phyloP scores from a whole-genome alignment of 352 stramenopile genomes.

The Globisporangium heterothallicum region DNA sequence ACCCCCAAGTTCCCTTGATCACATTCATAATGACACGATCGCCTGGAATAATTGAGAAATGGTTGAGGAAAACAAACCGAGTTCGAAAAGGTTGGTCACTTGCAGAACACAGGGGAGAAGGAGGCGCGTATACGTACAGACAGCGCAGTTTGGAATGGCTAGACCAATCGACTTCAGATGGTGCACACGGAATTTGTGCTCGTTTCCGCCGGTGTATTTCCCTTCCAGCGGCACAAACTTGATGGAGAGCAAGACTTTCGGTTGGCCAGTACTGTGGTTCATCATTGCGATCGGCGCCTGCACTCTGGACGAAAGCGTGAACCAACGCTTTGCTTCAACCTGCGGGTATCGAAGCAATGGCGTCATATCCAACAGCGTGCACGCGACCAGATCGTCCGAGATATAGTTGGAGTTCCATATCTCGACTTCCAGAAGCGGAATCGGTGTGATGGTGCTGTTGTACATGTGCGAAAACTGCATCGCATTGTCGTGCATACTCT shows the following conservation, averaged over 20 bases:
- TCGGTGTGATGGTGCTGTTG: constrained; percentile 84
- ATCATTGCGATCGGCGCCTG: constrained; percentile 33
- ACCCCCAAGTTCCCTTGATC: constrained; percentile 73
- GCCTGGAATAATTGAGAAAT: constrained; percentile 22
- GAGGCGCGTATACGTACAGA: no score
- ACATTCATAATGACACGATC: constrained; percentile 84
- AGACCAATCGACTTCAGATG: constrained; percentile 82
- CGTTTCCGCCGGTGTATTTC: constrained; percentile 48
- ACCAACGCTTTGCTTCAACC: constrained; percentile 70
- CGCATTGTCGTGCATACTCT: constrained; percentile 61
- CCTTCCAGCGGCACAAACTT: constrained; percentile 70
- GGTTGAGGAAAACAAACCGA: no score
- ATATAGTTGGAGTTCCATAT: constrained; percentile 86
- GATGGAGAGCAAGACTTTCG: constrained; percentile 67
- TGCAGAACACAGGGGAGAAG: no score
- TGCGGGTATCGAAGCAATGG: constrained; percentile 72
- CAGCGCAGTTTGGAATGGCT: constrained; percentile 67
- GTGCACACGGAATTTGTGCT: constrained; percentile 85
- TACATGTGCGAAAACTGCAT: constrained; percentile 88
- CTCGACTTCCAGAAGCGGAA: constrained; percentile 78
- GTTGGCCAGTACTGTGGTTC: constrained; percentile 38
- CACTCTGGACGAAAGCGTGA: constrained; percentile 63
- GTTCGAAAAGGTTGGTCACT: no score
- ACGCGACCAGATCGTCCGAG: constrained; percentile 74
- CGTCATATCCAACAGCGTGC: constrained; percentile 74